These are phyloP conservation scores for Fusarium albidum DNA, from an alignment of 2,329 filamentous ascomycete species.

Conservation along the genomic window DNA sequence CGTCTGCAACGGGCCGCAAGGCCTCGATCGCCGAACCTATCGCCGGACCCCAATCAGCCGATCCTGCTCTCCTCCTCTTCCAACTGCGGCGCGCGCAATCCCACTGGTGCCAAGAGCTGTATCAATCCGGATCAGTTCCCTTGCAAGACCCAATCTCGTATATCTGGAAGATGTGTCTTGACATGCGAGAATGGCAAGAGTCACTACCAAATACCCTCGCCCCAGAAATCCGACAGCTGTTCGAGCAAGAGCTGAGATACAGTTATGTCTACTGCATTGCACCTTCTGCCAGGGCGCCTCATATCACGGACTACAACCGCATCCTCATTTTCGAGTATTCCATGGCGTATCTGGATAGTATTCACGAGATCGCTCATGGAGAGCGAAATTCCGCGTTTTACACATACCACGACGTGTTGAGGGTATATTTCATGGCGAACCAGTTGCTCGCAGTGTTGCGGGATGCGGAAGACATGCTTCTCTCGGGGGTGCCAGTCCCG, in stretches of 20 bases:
- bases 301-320: constrained; percentile 78
- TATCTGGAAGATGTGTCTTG: constrained; percentile 77
- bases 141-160: constrained; percentile 74
- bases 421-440: constrained; percentile 78
- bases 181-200: constrained; percentile 84
- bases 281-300: constrained; percentile 76
- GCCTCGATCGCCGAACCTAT: constrained; percentile 53
- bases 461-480: constrained; percentile 64
- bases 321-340: constrained; percentile 86
- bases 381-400: constrained; percentile 71
- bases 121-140: constrained; percentile 77
- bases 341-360: constrained; percentile 79
- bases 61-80: constrained; percentile 80
- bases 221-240: constrained; percentile 74
- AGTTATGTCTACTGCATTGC: constrained; percentile 91
- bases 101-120: constrained; percentile 86
- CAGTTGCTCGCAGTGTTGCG: constrained; percentile 70
- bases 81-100: constrained; percentile 87
- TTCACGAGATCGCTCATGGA: constrained; percentile 72
- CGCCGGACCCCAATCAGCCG: constrained; percentile 60
- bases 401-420: constrained; percentile 87
- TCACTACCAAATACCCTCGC: constrained; percentile 74
- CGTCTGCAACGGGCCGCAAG: constrained; percentile 52
- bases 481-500: constrained; percentile 58
- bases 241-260: constrained; percentile 89